These are phyloP conservation scores for Fusarium sp. DNA, from an alignment of 2,329 filamentous ascomycete genomes.

Conservation along the genomic window DNA sequence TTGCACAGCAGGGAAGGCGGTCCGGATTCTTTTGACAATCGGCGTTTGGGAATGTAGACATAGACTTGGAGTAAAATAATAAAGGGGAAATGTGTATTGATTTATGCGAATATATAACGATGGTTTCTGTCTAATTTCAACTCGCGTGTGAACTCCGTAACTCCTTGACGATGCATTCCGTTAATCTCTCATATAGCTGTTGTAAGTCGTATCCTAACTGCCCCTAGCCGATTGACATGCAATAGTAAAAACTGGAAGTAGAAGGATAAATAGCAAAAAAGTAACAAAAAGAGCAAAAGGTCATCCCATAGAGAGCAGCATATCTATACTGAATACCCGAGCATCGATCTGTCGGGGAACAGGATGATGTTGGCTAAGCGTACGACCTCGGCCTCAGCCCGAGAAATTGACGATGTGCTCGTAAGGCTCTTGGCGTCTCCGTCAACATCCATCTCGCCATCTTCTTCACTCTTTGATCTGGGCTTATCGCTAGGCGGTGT, in stretches of 20 bases:
- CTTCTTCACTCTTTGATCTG: conserved; percentile 46
- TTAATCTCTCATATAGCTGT: neutral
- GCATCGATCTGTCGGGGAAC: conserved; percentile 65
- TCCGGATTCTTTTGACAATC: neutral
- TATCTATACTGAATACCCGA: conserved; percentile 50
- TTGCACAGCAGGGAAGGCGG: neutral
- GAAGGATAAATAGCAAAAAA: neutral
- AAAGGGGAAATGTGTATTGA: neutral
- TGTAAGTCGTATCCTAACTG: neutral
- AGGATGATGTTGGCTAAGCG: conserved; percentile 70
- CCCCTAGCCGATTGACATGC: neutral
- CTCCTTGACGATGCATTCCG: conserved; percentile 33
- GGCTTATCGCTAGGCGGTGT: conserved; percentile 47
- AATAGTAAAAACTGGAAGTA: neutral
- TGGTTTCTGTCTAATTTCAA: conserved; percentile 18
- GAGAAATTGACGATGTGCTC: conserved; percentile 49
- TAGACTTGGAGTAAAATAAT: neutral
- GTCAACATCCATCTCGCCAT: conserved; percentile 49
- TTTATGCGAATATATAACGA: conserved; percentile 7
- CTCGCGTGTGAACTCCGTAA: conserved; percentile 20
- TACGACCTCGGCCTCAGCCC: conserved; percentile 67
- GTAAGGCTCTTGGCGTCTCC: conserved; percentile 46
- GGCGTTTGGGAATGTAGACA: neutral
- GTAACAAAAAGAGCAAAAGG: neutral
- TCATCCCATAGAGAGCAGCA: neutral